These are phyloP conservation scores for Stephania japonica DNA, from an alignment of 164 flowering plant genomes.

Conservation along the genomic window DNA sequence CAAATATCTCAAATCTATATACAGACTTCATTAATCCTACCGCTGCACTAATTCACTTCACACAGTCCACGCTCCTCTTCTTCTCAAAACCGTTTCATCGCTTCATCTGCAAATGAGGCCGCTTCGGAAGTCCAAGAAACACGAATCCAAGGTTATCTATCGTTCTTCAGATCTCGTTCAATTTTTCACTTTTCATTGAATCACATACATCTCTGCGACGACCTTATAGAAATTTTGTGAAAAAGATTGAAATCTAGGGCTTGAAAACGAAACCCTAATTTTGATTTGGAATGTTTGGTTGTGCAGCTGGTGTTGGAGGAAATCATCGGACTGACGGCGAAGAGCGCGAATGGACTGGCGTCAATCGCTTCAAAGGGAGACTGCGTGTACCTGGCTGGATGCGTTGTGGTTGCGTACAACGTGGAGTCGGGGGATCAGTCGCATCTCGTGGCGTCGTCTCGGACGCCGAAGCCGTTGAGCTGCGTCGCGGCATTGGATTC, in stretches of 20 bases:
- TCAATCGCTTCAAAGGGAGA: constrained; percentile 28
- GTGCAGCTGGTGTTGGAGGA: constrained; percentile 55
- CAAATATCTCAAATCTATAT: background rate
- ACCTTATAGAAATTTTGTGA: no score
- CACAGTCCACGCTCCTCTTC: no score
- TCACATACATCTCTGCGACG: no score
- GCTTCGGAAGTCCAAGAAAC: no score
- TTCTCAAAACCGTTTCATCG: no score
- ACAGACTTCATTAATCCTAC: no score
- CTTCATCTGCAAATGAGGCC: no score
- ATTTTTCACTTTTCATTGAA: no score
- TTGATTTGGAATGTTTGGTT: background rate
- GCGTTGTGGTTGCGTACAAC: constrained; percentile 58
- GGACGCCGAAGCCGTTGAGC: constrained; percentile 53
- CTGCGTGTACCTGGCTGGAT: constrained; percentile 62
- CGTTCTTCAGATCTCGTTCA: no score
- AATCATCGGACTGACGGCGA: constrained; percentile 53
- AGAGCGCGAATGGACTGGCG: constrained; percentile 57
- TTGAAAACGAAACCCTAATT: background rate
- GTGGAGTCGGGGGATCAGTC: constrained; percentile 42
- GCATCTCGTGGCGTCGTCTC: constrained; percentile 50
- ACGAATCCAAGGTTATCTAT: no score
- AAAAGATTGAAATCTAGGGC: background rate
- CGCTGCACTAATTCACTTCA: no score
- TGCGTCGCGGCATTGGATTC: constrained; percentile 49